Evolutionary conservation across 2,329 filamentous ascomycete species (phyloP), one percentile per base, ranked within the genome.

Genomic region (Neonectria coccinea): DNA sequence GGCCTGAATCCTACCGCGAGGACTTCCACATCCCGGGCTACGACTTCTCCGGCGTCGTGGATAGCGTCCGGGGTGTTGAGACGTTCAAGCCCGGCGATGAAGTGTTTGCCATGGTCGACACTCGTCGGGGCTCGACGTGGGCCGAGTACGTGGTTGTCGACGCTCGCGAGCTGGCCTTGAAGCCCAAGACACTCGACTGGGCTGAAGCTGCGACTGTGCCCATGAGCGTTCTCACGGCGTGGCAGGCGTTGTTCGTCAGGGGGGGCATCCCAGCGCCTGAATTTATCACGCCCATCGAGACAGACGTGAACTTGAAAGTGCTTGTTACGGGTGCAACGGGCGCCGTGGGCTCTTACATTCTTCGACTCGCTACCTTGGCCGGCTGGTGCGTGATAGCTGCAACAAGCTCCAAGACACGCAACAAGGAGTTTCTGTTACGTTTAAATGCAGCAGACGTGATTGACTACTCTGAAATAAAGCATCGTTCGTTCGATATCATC

Each of bases 311-410:
- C 11, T 29, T 42, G 11, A 57, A 68, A 0, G 72, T 79, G 33
- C 70, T 81, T 9, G 65, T 81, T 25, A 79, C 78, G 12, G 78
- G 75, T 5, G 77, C 76, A 2, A 75, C 74, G 5, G 79, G 79
- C 3, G 77, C 75, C 1, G 76, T 81, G 11, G 79, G 79, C 1
- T 72, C 73, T 27, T 79, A 76, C 63, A 64, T 75, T 1, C 74
- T 81, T 5, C 75, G 79, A 65, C 68, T 80, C 20, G 79, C 75
- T 2, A 69, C 67, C 12, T 65, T 73, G 14, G 75, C 75, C 0
- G 77, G 77, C 6, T 71, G 74, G 2, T 64, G 72, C 4, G 72
- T 71, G 4, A 73, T 79, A 22, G 76, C 76, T 4, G 77, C 73
- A 1, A 74, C 75, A 3, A 74, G 73, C 22, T 74, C 74, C 0